Conservation (phyloP, 1,284 basidiomycete genomes). For the Moesziomyces sp. region DNA sequence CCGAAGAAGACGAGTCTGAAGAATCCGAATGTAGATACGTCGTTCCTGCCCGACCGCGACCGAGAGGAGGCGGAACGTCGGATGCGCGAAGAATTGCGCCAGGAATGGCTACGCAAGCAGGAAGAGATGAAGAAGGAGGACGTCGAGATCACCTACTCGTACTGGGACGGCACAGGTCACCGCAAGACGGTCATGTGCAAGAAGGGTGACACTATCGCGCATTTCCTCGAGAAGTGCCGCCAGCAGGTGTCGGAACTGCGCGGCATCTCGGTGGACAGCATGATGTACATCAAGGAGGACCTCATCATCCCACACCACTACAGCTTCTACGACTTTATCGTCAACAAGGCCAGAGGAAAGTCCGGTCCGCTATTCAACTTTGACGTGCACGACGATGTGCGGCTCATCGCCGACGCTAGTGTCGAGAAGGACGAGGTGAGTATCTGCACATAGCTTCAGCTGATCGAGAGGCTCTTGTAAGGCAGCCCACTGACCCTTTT, state of each 20-base stretch:
- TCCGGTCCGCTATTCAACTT: conserved; percentile 98
- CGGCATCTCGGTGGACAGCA: conserved; percentile 88
- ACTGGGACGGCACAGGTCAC: conserved; percentile 98
- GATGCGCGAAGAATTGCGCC: conserved; percentile 85
- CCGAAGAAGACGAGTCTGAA: conserved; percentile 78
- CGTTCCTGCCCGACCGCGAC: conserved; percentile 95
- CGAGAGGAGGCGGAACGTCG: conserved; percentile 90
- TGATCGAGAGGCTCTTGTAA: neutral
- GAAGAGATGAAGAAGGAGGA: conserved; percentile 87
- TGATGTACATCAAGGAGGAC: conserved; percentile 91
- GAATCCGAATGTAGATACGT: conserved; percentile 96
- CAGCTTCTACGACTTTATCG: conserved; percentile 97
- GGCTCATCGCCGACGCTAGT: conserved; percentile 91
- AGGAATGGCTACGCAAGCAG: conserved; percentile 90
- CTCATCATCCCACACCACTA: conserved; percentile 77
- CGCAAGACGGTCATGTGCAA: conserved; percentile 93
- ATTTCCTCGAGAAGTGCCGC: conserved; percentile 91
- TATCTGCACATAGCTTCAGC: neutral
- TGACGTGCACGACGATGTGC: conserved; percentile 98
- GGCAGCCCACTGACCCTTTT: neutral
- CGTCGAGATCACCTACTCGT: conserved; percentile 92
- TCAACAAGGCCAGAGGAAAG: conserved; percentile 97
- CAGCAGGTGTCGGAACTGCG: conserved; percentile 91
- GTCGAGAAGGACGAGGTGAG: conserved; percentile 88
- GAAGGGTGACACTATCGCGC: conserved; percentile 92